Percentiles rank a stretch among this genome's conserved stretches.
These are phyloP conservation scores for Citrus trifoliata DNA, from an alignment of 345 rosid genomes.

Conservation along the genomic window DNA sequence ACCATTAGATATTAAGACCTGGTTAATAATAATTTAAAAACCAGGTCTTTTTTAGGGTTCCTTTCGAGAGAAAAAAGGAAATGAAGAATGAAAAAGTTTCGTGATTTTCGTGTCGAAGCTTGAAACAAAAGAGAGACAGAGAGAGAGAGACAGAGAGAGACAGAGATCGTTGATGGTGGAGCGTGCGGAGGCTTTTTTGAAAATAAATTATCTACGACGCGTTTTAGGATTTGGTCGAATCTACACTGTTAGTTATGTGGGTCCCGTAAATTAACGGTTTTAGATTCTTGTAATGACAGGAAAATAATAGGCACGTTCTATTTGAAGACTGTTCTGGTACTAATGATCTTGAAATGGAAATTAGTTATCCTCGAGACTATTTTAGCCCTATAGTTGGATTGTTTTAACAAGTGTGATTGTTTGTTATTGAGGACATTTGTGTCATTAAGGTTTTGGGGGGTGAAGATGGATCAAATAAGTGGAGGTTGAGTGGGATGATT, in stretches of 20 bases:
- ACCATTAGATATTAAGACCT: not conserved
- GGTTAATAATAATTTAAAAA: constrained; percentile 3
- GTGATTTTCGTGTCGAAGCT: not conserved
- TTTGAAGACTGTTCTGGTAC: not conserved
- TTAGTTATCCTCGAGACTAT: not conserved
- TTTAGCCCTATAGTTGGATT: not conserved
- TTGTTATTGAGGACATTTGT: not conserved
- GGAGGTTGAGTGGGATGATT: not conserved
- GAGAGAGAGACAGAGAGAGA: not conserved
- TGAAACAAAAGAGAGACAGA: not conserved
- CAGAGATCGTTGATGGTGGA: not conserved
- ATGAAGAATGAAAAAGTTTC: not conserved
- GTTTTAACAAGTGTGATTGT: not conserved
- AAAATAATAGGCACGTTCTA: not conserved
- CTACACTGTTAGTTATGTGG: not conserved
- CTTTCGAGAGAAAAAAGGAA: not conserved
- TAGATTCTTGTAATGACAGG: not conserved
- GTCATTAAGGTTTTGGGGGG: not conserved
- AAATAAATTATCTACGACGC: not conserved
- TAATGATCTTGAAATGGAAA: too few relatives aligned
- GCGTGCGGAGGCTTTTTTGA: not conserved
- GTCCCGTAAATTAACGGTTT: not conserved
- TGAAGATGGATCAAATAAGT: not conserved
- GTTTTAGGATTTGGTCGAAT: not conserved
- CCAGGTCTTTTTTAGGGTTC: constrained; percentile 1